phyloP scores from a whole-genome alignment of 2,329 filamentous ascomycete genomes.

The Periconia macrospinosa region DNA sequence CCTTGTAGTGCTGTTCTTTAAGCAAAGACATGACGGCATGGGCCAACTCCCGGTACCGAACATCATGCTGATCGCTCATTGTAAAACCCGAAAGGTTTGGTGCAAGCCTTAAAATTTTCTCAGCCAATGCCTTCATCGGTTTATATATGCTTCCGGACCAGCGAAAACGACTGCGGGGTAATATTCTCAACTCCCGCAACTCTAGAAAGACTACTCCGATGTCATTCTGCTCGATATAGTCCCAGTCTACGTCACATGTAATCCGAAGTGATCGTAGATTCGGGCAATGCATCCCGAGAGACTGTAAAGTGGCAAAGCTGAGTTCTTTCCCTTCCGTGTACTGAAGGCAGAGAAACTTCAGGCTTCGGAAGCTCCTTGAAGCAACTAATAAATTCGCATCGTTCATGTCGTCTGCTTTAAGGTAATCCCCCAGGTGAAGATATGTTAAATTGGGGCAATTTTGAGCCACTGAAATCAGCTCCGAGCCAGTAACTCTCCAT shows the following conservation, averaged over 20 bases:
- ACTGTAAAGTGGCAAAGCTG: not conserved
- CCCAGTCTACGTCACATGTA: not conserved
- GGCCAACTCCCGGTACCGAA: no score
- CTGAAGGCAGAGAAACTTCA: not conserved
- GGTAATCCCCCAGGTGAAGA: not conserved
- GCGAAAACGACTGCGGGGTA: no score
- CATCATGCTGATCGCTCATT: no score
- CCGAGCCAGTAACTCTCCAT: not conserved
- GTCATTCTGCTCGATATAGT: not conserved
- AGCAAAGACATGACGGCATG: no score
- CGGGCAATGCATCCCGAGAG: not conserved
- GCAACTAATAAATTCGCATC: not conserved
- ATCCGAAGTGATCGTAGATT: not conserved
- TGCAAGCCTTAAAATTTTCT: no score
- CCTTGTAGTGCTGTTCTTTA: no score
- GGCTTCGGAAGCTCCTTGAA: not conserved
- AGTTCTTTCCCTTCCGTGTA: not conserved
- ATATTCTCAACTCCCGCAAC: not conserved
- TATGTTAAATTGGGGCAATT: not conserved
- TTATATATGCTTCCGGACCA: no score
- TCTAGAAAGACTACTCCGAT: not conserved
- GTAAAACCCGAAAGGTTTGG: no score
- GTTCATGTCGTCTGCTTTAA: not conserved
- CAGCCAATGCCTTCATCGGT: no score
- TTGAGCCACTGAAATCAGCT: not conserved